Percentiles rank a stretch among this genome's conserved stretches.
phyloP scores from a whole-genome alignment of 2,329 filamentous ascomycete species.

The Hortaea sp. region DNA sequence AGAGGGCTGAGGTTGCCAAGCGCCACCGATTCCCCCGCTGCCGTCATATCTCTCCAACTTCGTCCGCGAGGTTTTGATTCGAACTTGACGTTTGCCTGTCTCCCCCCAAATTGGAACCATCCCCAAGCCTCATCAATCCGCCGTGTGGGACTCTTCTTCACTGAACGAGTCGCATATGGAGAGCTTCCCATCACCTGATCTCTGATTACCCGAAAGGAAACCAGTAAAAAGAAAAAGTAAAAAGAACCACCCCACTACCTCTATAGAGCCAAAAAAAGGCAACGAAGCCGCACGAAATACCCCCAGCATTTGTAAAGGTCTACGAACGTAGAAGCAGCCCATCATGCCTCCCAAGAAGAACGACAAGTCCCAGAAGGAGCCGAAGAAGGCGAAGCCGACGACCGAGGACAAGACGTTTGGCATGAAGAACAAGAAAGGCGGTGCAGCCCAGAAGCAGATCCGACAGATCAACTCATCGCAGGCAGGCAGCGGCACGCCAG shows the following conservation, averaged over 20 bases:
- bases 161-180: conserved; percentile 15
- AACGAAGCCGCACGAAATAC: conserved; percentile 1
- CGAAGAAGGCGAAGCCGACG: conserved; percentile 51
- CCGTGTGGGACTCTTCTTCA: too few relatives aligned
- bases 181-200: conserved; percentile 25
- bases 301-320: too few relatives aligned
- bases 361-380: conserved; percentile 28
- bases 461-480: conserved; percentile 68
- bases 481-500: conserved; percentile 65
- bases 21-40: too few relatives aligned
- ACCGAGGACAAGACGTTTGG: conserved; percentile 91
- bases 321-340: conserved; percentile 14
- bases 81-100: too few relatives aligned
- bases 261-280: neutral
- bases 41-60: too few relatives aligned
- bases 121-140: too few relatives aligned
- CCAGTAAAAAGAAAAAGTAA: too few relatives aligned
- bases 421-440: conserved; percentile 99
- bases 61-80: too few relatives aligned
- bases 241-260: too few relatives aligned
- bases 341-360: conserved; percentile 70
- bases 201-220: conserved; percentile 7
- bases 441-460: conserved; percentile 80
- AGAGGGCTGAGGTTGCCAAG: too few relatives aligned
- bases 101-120: too few relatives aligned